Conservation (phyloP, 192 early-diverging fungal species). For the Linnemannia elongata region DNA sequence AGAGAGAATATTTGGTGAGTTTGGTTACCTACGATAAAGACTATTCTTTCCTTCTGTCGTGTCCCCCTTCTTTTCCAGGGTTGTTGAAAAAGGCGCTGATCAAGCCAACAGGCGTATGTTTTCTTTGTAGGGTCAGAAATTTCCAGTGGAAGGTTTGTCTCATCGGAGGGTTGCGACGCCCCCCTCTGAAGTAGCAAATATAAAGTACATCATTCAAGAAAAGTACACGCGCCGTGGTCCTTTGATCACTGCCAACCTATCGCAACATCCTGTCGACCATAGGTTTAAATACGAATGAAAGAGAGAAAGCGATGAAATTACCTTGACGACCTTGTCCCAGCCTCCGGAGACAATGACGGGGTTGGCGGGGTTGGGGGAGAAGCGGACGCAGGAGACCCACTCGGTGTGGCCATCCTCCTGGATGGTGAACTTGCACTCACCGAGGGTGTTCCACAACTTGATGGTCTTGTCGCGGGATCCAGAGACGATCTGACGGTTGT, state of each 20-base stretch:
- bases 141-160: conserved; percentile 69
- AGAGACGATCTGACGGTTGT: conserved; percentile 99
- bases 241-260: not conserved
- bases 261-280: not conserved
- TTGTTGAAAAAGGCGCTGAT: not conserved
- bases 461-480: conserved; percentile 99
- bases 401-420: conserved; percentile 96
- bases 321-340: conserved; percentile 99
- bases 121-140: conserved; percentile 48
- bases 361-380: conserved; percentile 99
- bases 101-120: not conserved
- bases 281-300: not conserved
- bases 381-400: conserved; percentile 99
- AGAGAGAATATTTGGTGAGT: not conserved
- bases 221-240: not conserved
- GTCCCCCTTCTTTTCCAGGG: not conserved
- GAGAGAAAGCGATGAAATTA: conserved; percentile 53
- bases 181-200: conserved; percentile 87
- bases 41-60: not conserved
- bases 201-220: conserved; percentile 60
- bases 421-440: conserved; percentile 99
- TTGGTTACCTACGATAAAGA: not conserved
- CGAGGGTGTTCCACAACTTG: conserved; percentile 99
- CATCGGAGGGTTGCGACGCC: conserved; percentile 63
- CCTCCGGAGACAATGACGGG: conserved; percentile 98